phyloP scores from a whole-genome alignment of 306 rosid genomes.

The Rosa persica region DNA sequence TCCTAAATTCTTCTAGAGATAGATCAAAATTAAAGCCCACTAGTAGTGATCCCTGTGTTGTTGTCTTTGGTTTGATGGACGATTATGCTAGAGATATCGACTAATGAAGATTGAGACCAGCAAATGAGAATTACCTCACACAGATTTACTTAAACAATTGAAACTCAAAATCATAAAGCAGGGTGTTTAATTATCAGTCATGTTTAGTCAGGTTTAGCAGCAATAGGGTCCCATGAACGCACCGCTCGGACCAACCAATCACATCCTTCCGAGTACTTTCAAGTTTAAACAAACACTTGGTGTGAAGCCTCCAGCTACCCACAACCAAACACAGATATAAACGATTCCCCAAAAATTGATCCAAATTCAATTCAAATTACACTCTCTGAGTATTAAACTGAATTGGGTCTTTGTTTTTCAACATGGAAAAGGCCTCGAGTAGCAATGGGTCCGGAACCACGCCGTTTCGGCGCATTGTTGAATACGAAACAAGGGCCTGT shows the following conservation, averaged over 20 bases:
- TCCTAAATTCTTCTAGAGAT: too few species aligned
- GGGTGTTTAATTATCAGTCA: too few species aligned
- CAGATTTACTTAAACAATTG: too few species aligned
- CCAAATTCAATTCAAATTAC: slow-evolving; percentile 48
- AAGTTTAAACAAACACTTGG: slow-evolving; percentile 49
- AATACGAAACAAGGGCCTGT: slow-evolving; percentile 36
- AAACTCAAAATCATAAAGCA: too few species aligned
- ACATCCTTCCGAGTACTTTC: slow-evolving; percentile 45
- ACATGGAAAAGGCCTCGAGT: slow-evolving; percentile 35
- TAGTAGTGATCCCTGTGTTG: too few species aligned
- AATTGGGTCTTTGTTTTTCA: slow-evolving; percentile 50
- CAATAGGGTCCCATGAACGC: slow-evolving; percentile 42
- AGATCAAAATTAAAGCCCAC: too few species aligned
- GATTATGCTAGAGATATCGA: too few species aligned
- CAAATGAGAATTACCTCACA: too few species aligned
- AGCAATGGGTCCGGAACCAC: slow-evolving; percentile 55
- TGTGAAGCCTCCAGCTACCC: slow-evolving; percentile 44
- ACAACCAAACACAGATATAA: slow-evolving; percentile 48
- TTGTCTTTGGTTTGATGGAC: too few species aligned
- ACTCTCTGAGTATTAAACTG: slow-evolving; percentile 19
- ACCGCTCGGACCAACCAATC: slow-evolving; percentile 59
- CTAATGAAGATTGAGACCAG: too few species aligned
- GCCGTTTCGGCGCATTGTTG: slow-evolving; percentile 37
- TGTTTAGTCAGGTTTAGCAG: too few species aligned
- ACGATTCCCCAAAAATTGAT: slow-evolving; percentile 47